Evolutionary conservation across 306 rosid species (phyloP), one percentile per base, ranked within the genome.

Genomic region (Lathyrus tuberosus): DNA sequence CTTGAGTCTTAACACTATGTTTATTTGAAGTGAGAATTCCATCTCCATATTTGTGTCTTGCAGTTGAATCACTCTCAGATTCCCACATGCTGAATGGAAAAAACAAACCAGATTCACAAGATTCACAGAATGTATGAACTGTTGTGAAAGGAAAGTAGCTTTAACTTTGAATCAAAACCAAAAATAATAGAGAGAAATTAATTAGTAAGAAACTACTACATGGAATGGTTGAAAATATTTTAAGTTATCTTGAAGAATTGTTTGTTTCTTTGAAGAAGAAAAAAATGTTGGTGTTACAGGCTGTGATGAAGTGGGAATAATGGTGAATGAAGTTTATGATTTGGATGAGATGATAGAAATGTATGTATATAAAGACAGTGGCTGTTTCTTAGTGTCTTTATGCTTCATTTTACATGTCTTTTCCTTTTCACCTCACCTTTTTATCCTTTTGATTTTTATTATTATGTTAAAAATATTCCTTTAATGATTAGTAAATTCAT

Each of bases 1-100:
- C 99, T 71, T 87, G 92, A 17, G 97, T 91, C 77, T 89, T 83
- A 74, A 95, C 90, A 33, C 83, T 78, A 20, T 80, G 96, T 69
- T 83, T 91, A 84, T 63, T 83, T 69, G 92, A 86, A 79, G 82
- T 65, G 53, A 86, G 78, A 65, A 82, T 78, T 41, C 91, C 95
- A 80, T 80, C 92, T 13, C 83, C 91, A 72, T 81, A 95, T 44
- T 84, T 87, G 59, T 88, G 71, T 26, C 80, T 86, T 26, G 68
- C 75, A 3, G 74, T 82, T 16, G 87, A 87, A 69, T 95, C 96
- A 5, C 61, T 80, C 69, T 91, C 99, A 8, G 99, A 94, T 71
- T 94, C 99, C 99, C 99, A 94, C 99, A 94, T 94, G 81, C 4
- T 57, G 61, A 20, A 54, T 54, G 74, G 35, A 61, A 5, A 70